A percentile compares a stretch with the other conserved stretches of the same genome.
Evolutionary conservation across 2,329 filamentous ascomycete species (phyloP).

Genomic region (Plenodomus tracheiphilus): DNA sequence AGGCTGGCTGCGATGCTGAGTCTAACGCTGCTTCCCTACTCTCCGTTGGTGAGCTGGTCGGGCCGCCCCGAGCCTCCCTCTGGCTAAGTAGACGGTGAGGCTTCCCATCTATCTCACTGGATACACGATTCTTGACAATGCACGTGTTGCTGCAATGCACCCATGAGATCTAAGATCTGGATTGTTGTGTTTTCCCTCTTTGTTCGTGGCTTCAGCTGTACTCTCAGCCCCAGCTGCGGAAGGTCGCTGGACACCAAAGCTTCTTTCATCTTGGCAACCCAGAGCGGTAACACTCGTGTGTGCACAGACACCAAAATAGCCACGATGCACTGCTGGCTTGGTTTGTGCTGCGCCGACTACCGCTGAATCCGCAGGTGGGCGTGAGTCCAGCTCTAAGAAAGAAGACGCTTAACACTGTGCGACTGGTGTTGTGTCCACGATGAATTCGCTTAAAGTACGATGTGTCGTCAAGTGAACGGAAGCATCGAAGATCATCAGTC

Average conservation of each 20-base stretch:
- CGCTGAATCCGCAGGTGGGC: slow-evolving; percentile 4
- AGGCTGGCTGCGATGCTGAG: neutral
- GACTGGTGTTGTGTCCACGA: slow-evolving; percentile 1
- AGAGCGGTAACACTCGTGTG: neutral
- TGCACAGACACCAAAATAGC: neutral
- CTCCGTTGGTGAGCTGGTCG: neutral
- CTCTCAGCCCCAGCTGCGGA: neutral
- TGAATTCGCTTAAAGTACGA: slow-evolving; percentile 6
- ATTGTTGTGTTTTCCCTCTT: neutral
- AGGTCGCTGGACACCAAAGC: neutral
- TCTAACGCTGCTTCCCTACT: neutral
- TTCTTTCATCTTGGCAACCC: neutral
- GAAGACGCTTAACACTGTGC: slow-evolving; percentile 7
- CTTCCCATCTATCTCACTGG: neutral
- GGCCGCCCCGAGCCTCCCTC: neutral
- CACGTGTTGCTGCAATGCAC: neutral
- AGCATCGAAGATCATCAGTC: neutral
- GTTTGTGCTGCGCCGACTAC: neutral
- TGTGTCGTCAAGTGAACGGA: neutral
- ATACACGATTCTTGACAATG: neutral
- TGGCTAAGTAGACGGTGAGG: neutral
- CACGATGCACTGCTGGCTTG: neutral
- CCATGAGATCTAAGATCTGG: neutral
- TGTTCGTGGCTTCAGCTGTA: neutral
- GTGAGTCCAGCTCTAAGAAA: slow-evolving; percentile 10